These are phyloP conservation scores for Penicillium silybi DNA, from an alignment of 495 filamentous ascomycete species.

Conservation along the genomic window DNA sequence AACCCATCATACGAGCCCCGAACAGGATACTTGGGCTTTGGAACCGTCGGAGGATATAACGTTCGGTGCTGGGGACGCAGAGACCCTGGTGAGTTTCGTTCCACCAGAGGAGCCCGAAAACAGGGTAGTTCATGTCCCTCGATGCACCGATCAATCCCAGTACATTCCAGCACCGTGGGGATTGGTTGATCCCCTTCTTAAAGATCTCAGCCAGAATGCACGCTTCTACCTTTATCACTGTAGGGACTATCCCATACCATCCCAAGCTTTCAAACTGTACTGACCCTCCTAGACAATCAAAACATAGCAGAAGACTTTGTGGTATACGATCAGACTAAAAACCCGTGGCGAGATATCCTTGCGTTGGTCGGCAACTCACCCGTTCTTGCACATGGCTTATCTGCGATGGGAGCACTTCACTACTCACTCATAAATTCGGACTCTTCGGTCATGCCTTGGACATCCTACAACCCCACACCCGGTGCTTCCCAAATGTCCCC, in stretches of 20 bases:
- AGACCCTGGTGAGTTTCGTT: neutral
- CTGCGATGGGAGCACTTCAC: conserved; percentile 42
- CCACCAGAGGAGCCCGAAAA: conserved; percentile 5
- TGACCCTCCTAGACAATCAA: conserved; percentile 28
- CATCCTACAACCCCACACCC: conserved; percentile 18
- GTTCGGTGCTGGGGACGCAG: neutral
- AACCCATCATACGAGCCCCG: conserved; percentile 16
- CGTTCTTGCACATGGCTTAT: conserved; percentile 34
- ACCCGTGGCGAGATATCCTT: conserved; percentile 41
- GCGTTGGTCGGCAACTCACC: conserved; percentile 37
- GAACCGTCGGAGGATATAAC: conserved; percentile 1
- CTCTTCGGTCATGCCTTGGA: conserved; percentile 36
- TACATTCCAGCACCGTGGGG: conserved; percentile 28
- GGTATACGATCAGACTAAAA: conserved; percentile 38
- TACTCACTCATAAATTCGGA: conserved; percentile 36
- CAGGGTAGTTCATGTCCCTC: conserved; percentile 10
- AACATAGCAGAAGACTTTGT: conserved; percentile 33
- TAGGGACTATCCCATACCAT: conserved; percentile 18
- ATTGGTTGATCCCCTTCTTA: conserved; percentile 42
- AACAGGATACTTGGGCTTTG: conserved; percentile 14
- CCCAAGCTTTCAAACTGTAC: neutral
- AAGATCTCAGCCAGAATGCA: conserved; percentile 33
- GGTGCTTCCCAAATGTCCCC: conserved; percentile 17
- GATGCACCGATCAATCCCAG: neutral
- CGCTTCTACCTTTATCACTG: conserved; percentile 43